phyloP scores from a whole-genome alignment of 169 alveolate species.

The Plasmodium berghei region DNA sequence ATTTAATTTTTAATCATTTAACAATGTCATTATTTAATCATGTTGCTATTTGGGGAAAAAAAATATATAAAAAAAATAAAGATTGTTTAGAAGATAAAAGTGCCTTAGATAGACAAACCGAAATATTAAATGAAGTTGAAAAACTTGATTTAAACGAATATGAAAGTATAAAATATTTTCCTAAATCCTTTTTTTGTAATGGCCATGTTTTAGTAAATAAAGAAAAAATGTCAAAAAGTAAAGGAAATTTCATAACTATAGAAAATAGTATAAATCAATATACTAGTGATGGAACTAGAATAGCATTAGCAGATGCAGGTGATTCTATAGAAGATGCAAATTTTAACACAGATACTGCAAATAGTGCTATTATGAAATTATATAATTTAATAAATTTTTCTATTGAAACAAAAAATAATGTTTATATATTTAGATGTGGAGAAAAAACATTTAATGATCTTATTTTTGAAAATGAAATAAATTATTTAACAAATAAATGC shows the following conservation, averaged over 20 bases:
- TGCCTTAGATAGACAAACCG: constrained; percentile 52
- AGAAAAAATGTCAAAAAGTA: constrained; percentile 97
- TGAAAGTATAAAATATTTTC: constrained; percentile 86
- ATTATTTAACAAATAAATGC: constrained; percentile 84
- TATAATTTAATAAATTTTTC: constrained; percentile 81
- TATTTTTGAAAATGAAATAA: constrained; percentile 89
- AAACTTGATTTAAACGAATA: constrained; percentile 14
- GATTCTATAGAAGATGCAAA: constrained; percentile 97
- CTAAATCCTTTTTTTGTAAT: constrained; percentile 95
- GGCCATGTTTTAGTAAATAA: constrained; percentile 97
- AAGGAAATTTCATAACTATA: constrained; percentile 97
- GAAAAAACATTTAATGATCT: constrained; percentile 81
- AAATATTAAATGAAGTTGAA: constrained; percentile 53
- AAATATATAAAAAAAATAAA: constrained; percentile 13
- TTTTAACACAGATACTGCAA: constrained; percentile 90
- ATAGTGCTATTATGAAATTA: constrained; percentile 89
- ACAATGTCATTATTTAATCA: constrained; percentile 98
- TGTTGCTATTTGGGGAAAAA: constrained; percentile 98
- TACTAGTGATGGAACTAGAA: constrained; percentile 98
- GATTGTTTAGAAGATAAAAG: constrained; percentile 47
- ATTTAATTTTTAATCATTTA: constrained; percentile 98
- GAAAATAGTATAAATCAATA: constrained; percentile 92
- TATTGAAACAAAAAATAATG: constrained; percentile 82
- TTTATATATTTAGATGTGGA: constrained; percentile 74
- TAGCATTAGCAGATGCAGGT: constrained; percentile 99